These are phyloP conservation scores for Plantago coronopus DNA, from an alignment of 305 asterid genomes.

Conservation along the genomic window DNA sequence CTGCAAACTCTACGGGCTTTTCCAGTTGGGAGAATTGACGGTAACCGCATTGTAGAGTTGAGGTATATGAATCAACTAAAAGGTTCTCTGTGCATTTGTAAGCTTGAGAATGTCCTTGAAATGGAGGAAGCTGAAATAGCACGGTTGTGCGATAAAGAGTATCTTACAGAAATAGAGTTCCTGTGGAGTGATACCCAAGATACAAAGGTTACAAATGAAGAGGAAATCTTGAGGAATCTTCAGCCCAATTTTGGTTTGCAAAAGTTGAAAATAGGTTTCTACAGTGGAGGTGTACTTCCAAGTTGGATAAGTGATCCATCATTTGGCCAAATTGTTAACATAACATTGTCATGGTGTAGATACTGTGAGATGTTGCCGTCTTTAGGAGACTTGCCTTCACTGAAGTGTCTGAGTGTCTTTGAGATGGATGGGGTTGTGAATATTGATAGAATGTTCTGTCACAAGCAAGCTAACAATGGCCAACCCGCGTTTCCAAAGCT, in stretches of 20 bases:
- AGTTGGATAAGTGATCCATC: conserved; percentile 32
- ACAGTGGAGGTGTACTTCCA: conserved; percentile 28
- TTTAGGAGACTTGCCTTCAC: conserved; percentile 31
- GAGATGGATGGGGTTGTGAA: conserved; percentile 16
- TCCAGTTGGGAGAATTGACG: conserved; percentile 17
- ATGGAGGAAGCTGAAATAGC: conserved; percentile 21
- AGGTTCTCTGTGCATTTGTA: conserved; percentile 23
- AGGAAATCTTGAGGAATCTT: conserved; percentile 21
- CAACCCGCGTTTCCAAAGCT: conserved; percentile 26
- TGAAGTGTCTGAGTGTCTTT: conserved; percentile 22
- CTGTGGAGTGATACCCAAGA: conserved; percentile 15
- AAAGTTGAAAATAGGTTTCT: conserved; percentile 15
- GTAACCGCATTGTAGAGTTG: conserved; percentile 18
- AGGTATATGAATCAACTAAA: conserved; percentile 22
- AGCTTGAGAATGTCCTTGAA: conserved; percentile 21
- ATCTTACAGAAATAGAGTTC: conserved; percentile 20
- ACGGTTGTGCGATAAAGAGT: conserved; percentile 8
- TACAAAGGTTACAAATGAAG: conserved; percentile 10
- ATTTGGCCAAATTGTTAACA: conserved; percentile 18
- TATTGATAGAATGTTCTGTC: conserved; percentile 16
- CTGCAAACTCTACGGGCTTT: conserved; percentile 20
- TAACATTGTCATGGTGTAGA: conserved; percentile 26
- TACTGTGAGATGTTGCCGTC: conserved; percentile 23
- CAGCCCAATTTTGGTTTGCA: conserved; percentile 10
- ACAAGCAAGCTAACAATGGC: background rate